These are phyloP conservation scores for Malus hybrid DNA, from an alignment of 331 rosid species.

Conservation along the genomic window DNA sequence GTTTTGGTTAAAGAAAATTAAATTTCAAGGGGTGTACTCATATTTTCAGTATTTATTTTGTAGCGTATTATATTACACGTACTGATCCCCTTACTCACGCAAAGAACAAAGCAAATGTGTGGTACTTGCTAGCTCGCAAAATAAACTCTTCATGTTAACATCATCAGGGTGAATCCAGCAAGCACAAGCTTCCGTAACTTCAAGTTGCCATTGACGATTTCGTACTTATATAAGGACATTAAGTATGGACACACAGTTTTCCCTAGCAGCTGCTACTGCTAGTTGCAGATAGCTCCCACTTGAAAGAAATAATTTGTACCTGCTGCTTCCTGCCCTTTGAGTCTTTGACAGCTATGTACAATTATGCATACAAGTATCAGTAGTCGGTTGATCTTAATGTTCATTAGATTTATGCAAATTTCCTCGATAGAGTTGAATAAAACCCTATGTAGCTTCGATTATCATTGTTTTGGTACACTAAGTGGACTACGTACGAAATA, in stretches of 20 bases:
- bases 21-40: no score
- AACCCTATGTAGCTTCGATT: conserved; percentile 9
- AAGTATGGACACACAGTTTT: neutral
- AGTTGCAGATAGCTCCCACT: neutral
- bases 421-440: conserved; percentile 7
- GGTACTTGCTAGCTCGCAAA: neutral
- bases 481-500: neutral
- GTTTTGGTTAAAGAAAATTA: no score
- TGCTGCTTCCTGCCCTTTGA: neutral
- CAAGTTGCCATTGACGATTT: neutral
- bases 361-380: no score
- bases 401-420: neutral
- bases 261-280: no score
- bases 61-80: no score
- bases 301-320: neutral
- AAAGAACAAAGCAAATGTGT: neutral
- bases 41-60: no score
- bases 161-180: conserved; percentile 4
- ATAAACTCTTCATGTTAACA: neutral
- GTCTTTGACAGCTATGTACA: neutral
- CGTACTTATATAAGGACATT: neutral
- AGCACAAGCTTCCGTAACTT: neutral
- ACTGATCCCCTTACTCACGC: no score
- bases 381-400: neutral
- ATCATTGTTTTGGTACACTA: neutral